phyloP scores from a whole-genome alignment of 495 filamentous ascomycete genomes.

The Tricharina praecox region DNA sequence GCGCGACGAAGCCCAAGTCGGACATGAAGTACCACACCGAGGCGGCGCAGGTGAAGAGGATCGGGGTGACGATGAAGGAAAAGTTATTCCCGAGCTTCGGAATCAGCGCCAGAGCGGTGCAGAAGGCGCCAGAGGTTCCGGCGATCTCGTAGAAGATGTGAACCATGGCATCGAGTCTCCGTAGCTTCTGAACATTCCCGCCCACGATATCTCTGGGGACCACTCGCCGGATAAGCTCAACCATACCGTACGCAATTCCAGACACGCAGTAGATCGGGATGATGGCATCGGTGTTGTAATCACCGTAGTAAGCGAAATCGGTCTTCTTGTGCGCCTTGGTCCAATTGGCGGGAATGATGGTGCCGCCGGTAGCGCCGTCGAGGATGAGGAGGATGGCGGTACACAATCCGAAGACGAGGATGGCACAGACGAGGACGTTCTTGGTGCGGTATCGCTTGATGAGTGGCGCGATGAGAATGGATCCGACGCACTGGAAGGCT shows the following conservation, averaged over 20 bases:
- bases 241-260: conserved; percentile 32
- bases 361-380: conserved; percentile 31
- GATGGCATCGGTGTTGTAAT: conserved; percentile 31
- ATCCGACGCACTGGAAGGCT: conserved; percentile 33
- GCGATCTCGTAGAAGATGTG: conserved; percentile 35
- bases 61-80: conserved; percentile 31
- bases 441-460: conserved; percentile 31
- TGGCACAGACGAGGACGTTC: conserved; percentile 27
- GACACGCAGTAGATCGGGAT: conserved; percentile 31
- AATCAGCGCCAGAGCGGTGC: conserved; percentile 30
- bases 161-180: conserved; percentile 31
- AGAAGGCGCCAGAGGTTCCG: conserved; percentile 32
- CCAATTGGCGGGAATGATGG: conserved; percentile 24
- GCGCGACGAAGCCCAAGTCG: conserved; percentile 25
- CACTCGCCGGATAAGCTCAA: conserved; percentile 33
- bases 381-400: conserved; percentile 29
- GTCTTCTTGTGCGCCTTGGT: conserved; percentile 23
- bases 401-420: conserved; percentile 30
- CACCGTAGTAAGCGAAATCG: conserved; percentile 31
- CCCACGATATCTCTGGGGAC: conserved; percentile 35
- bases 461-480: conserved; percentile 33
- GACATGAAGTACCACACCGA: conserved; percentile 29
- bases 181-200: conserved; percentile 32
- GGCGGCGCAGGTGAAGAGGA: conserved; percentile 29
- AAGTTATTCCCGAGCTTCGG: conserved; percentile 33